Evolutionary conservation across 805 yeast genomes (phyloP).

Genomic region (Metschnikowia corniflorae): DNA sequence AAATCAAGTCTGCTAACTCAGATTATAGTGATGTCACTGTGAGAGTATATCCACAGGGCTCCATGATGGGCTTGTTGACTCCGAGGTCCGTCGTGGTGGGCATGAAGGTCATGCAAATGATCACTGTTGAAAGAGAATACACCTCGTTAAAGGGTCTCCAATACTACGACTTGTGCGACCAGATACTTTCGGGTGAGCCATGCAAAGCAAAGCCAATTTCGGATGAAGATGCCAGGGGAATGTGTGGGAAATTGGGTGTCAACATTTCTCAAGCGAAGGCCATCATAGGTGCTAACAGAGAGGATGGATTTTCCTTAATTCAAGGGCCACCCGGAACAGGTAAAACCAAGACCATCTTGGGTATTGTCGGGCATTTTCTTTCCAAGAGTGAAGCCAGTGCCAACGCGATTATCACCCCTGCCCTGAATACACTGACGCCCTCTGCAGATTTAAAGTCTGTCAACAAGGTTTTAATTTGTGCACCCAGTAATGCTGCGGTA

Average conservation of each 20-base stretch:
- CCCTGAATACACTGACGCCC: constrained; percentile 19
- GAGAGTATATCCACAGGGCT: constrained; percentile 55
- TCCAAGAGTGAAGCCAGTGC: constrained; percentile 29
- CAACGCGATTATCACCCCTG: constrained; percentile 19
- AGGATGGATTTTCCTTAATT: constrained; percentile 79
- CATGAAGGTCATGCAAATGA: constrained; percentile 78
- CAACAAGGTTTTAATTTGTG: constrained; percentile 79
- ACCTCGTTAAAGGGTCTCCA: constrained; percentile 77
- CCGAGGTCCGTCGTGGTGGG: constrained; percentile 65
- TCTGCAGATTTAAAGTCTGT: constrained; percentile 29
- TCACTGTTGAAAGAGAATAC: constrained; percentile 90
- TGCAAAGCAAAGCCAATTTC: constrained; percentile 35
- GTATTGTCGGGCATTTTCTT: constrained; percentile 77
- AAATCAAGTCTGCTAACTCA: constrained; percentile 59
- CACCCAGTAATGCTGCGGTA: constrained; percentile 98
- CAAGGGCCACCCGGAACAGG: constrained; percentile 99
- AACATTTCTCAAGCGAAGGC: constrained; percentile 92
- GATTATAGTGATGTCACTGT: constrained; percentile 75
- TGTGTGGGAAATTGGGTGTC: constrained; percentile 53
- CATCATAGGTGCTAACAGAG: constrained; percentile 63
- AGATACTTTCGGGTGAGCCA: constrained; percentile 67
- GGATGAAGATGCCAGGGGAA: constrained; percentile 36
- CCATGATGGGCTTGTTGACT: constrained; percentile 51
- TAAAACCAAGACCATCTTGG: constrained; percentile 93
- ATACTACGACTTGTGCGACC: constrained; percentile 71